These are phyloP conservation scores for Tarenaya hassleriana DNA, from an alignment of 345 rosid species.

Conservation along the genomic window DNA sequence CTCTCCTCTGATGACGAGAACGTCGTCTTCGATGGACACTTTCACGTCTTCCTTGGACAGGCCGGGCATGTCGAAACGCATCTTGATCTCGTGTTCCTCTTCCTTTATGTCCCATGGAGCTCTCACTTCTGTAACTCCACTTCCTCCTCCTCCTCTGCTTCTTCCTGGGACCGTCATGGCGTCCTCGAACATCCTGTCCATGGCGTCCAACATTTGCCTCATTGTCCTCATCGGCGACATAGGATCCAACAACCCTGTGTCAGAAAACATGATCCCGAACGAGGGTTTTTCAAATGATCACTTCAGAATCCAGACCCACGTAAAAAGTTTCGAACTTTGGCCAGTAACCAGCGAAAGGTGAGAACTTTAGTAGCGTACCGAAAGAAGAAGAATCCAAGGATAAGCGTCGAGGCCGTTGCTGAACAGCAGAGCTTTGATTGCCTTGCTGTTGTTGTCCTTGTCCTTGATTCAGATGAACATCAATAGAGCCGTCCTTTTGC, in stretches of 20 bases:
- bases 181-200: slow-evolving; percentile 69
- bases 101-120: slow-evolving; percentile 85
- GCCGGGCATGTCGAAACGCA: slow-evolving; percentile 90
- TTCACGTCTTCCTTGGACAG: slow-evolving; percentile 67
- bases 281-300: not conserved
- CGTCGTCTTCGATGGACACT: slow-evolving; percentile 58
- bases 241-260: slow-evolving; percentile 64
- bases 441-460: slow-evolving; percentile 15
- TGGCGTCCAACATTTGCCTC: slow-evolving; percentile 72
- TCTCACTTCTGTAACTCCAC: slow-evolving; percentile 33
- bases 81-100: slow-evolving; percentile 60
- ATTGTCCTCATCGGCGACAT: slow-evolving; percentile 67
- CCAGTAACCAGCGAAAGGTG: not conserved
- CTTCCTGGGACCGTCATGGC: slow-evolving; percentile 33
- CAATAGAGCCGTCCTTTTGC: slow-evolving; percentile 38
- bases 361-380: slow-evolving; percentile 32
- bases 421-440: slow-evolving; percentile 34
- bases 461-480: slow-evolving; percentile 43
- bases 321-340: not conserved
- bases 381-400: slow-evolving; percentile 55
- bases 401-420: slow-evolving; percentile 40
- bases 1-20: slow-evolving; percentile 58
- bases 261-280: too few relatives aligned
- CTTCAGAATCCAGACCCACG: not conserved
- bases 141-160: slow-evolving; percentile 26